Evolutionary conservation across 2,329 filamentous ascomycete genomes (phyloP).

Genomic region (Neonectria hederae): DNA sequence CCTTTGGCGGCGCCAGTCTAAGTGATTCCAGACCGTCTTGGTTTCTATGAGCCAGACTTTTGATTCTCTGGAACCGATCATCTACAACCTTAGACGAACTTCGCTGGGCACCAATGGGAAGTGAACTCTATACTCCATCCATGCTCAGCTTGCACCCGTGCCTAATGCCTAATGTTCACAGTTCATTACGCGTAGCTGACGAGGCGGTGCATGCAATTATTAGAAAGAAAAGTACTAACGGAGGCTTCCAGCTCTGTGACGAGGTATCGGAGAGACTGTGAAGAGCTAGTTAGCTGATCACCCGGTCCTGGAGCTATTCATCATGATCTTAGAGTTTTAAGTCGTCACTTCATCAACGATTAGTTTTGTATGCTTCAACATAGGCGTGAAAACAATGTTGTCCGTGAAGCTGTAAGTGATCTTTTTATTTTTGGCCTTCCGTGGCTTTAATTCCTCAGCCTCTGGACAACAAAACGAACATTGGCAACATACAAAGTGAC

Average conservation of each 20-base stretch:
- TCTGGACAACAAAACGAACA: no score
- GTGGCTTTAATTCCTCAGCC: no score
- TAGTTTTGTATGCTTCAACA: not conserved
- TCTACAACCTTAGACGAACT: not conserved
- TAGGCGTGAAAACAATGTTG: not conserved
- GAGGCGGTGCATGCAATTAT: not conserved
- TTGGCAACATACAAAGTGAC: no score
- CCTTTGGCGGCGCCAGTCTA: no score
- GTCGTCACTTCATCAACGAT: not conserved
- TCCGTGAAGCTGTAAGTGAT: not conserved
- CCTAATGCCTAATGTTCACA: not conserved
- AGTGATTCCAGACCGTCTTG: no score
- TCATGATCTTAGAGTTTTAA: not conserved
- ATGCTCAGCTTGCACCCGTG: not conserved
- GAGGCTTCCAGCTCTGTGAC: not conserved
- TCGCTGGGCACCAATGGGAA: not conserved
- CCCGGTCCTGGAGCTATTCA: not conserved
- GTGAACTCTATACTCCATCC: not conserved
- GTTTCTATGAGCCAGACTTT: no score
- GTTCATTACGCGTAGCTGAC: not conserved
- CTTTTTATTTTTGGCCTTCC: no score
- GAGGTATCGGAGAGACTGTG: not conserved
- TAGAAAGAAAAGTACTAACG: not conserved
- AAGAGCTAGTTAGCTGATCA: not conserved
- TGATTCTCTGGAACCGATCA: not conserved